Conservation (phyloP, 139 green algal species). For the Chlorella sp. region DNA sequence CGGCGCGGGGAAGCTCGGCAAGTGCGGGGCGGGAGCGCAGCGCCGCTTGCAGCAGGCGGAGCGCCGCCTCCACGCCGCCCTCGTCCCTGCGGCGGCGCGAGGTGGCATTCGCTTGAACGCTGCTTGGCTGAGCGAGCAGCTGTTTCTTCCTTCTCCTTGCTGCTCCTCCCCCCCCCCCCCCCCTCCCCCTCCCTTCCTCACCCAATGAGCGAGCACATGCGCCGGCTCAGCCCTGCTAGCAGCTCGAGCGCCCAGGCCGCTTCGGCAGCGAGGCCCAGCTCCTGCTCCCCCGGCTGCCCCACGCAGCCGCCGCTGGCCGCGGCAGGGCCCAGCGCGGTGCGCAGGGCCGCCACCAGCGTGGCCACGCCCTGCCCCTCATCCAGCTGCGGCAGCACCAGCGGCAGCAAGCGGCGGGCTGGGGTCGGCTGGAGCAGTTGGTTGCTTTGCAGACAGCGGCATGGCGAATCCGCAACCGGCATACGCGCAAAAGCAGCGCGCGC, state of each 20-base stretch:
- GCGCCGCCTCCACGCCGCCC: neutral
- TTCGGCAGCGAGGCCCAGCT: constrained; percentile 13
- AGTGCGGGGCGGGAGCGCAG: neutral
- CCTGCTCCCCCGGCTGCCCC: too few relatives aligned
- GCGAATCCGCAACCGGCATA: too few relatives aligned
- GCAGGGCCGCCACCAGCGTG: constrained; percentile 2
- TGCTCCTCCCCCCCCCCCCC: neutral
- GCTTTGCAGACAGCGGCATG: too few relatives aligned
- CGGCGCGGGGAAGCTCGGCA: constrained; percentile 6
- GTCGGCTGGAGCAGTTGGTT: neutral
- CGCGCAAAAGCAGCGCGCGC: neutral
- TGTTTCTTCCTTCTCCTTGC: too few relatives aligned
- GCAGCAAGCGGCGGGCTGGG: neutral
- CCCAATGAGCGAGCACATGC: constrained; percentile 3
- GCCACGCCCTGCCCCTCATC: neutral
- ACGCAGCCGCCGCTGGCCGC: too few relatives aligned
- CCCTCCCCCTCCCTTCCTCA: neutral
- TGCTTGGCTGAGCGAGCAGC: neutral
- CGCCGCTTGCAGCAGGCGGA: neutral
- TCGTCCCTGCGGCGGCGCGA: constrained; percentile 1
- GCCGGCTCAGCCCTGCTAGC: constrained; percentile 7
- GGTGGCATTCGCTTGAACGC: neutral
- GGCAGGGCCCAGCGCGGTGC: neutral
- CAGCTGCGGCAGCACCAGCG: neutral
- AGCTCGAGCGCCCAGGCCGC: constrained; percentile 21